Evolutionary conservation across 257 asterid genomes (phyloP), one percentile per base, ranked within the genome.

Genomic region (Marsdenia floribunda): DNA sequence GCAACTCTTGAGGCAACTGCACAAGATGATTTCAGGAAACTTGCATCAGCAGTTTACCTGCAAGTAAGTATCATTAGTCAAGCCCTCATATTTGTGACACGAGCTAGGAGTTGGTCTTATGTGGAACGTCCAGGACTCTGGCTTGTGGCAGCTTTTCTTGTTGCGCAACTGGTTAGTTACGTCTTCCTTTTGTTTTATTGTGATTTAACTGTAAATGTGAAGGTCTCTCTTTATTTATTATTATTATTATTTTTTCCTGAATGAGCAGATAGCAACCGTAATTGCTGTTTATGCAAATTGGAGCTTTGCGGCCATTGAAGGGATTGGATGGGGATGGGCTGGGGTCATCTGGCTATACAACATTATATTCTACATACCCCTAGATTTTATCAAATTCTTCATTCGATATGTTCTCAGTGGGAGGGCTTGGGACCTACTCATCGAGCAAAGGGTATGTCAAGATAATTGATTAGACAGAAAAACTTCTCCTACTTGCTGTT

Each of bases 41-140:
- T 91, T 8, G 89, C 93, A 9, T 91, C 97, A 18, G 97, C 96
- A 11, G 72, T 91, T 24, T 91, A 91, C 83, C 85, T 91, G 68
- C 97, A 91, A 89, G 94, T 91, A 75, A 91, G 96, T 80, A 86
- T 84, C n/a, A 83, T 91, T 60, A 91, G 97, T 63, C 97, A 91
- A 73, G 97, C 97, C 0, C 92, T 91, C 68, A 91, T 91, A 80
- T 91, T 91, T 0, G 96, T 91, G 68, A 91, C 97, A 1, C 82
- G 97, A 79, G 88, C 96, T 18, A 69, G 91, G 68, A 87, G 96
- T 85, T 91, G 91, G 90, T 91, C 97, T 7, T 90, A 83, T 6
- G 71, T 81, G 9, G 97, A 91, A 74, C 93, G 94, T 38, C 97
- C 97, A 1, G 97, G 97, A 44, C 0, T 79, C 15, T 61, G 78